Evolutionary conservation across 768 basidiomycete genomes (phyloP).

Genomic region (Russula abietina): DNA sequence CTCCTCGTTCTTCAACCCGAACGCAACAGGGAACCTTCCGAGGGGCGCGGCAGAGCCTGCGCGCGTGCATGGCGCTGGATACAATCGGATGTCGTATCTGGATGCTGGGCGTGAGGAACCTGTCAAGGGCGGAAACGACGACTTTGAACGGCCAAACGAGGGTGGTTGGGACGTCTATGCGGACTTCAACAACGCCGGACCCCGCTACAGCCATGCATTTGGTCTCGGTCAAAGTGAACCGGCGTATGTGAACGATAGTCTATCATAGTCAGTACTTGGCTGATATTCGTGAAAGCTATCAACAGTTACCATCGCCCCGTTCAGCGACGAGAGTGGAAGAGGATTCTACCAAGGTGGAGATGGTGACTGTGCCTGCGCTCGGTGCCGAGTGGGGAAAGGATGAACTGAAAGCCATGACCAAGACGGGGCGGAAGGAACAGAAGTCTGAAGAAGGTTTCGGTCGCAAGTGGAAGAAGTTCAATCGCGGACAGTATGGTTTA

Average conservation of each 20-base stretch:
- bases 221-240: slow-evolving; percentile 35
- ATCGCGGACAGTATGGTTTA: slow-evolving; percentile 69
- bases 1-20: slow-evolving; percentile 56
- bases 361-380: slow-evolving; percentile 87
- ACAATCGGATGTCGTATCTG: slow-evolving; percentile 65
- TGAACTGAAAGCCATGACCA: slow-evolving; percentile 75
- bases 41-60: slow-evolving; percentile 27
- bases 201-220: slow-evolving; percentile 64
- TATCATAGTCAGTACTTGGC: slow-evolving; percentile 18
- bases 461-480: slow-evolving; percentile 69
- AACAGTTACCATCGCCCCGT: slow-evolving; percentile 17
- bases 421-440: slow-evolving; percentile 58
- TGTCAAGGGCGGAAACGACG: slow-evolving; percentile 70
- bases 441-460: slow-evolving; percentile 47
- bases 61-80: slow-evolving; percentile 45
- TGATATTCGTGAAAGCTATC: slow-evolving; percentile 19
- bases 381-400: slow-evolving; percentile 84
- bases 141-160: slow-evolving; percentile 44
- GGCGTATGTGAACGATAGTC: slow-evolving; percentile 39
- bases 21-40: slow-evolving; percentile 33
- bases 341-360: slow-evolving; percentile 49
- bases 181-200: slow-evolving; percentile 85
- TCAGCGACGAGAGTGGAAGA: slow-evolving; percentile 34
- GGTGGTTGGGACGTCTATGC: slow-evolving; percentile 76
- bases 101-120: slow-evolving; percentile 68